Evolutionary conservation across 441 rosid species (phyloP), one percentile per base, ranked within the genome.

Genomic region (Capsella rubella): DNA sequence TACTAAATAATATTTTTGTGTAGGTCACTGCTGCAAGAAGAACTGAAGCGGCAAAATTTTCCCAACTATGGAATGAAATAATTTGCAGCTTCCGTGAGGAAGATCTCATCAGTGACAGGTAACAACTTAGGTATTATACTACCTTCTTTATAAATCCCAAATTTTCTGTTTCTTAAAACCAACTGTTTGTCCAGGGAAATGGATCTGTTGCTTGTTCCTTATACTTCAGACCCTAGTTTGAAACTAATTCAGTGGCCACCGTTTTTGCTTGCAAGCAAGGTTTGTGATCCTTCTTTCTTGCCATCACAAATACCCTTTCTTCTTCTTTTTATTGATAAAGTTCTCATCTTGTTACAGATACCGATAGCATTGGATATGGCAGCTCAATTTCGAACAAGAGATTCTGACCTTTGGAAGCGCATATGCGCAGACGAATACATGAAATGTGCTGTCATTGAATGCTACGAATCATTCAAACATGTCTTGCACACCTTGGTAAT

Each of bases 231-330:
- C 75, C 97, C 93, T 77, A 90, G 95, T 89, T 85, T 96, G 76
- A 90, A 89, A 82, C 70, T 96, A 60, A 96, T 96, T 79, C 99
- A 93, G 81, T 96, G 99, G 99, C 99, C 99, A 54, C 99, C 99
- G 0, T 93, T 96, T 88, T 73, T 91, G 87, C 93, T 96, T 71
- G 97, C 98, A 76, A 93, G 96, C 98, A 96, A 96, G 98, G 99
- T 96, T 81, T 43, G 82, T 63, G 52, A 15, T 63, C 49, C 80
- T 59, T 63, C 45, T 81, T 62, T 34, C 55, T 73, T 15, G 9
- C 56, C 61, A 50, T 79, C 40, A 39, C 62, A 42, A 9, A 16
- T 71, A 35, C 58, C 13, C 16, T 37, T 28, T 64, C 69, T 42
- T 29, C 13, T 39, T 39, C 42, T 59, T 62, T 18, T 47, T 70